Evolutionary conservation across 805 yeast species (phyloP), one percentile per base, ranked within the genome.

Genomic region (Priceomyces melissophilus): DNA sequence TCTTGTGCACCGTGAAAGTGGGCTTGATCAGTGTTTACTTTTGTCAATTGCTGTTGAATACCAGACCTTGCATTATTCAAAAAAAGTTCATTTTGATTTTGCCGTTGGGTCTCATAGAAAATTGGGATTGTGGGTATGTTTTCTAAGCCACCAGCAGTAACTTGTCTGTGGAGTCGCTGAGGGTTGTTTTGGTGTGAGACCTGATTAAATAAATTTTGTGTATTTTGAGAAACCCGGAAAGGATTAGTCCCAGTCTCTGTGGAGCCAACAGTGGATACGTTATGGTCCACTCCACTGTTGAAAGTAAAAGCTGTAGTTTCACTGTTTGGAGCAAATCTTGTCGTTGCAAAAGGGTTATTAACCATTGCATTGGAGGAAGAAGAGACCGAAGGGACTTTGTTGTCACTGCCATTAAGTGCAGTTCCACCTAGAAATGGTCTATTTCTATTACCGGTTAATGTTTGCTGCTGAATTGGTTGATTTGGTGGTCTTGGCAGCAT

Each of bases 121-220:
- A 82, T 85, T 2, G 88, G 77, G 3, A 76, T 63, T 1, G 89
- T 83, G 8, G 82, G 82, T 33, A 83, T 58, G 38, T 67, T 65
- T 54, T 84, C 90, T 44, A 81, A 69, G 0, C 90, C 91, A 3
- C 90, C 91, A 27, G 87, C 84, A 2, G 88, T 82, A n/a, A 35
- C 27, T 30, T 35, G 38, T 30, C 10, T 35, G 8, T 35, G 38
- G 30, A 35, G 27, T 2, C 79, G 74, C 52, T 78, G 84, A 11
- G 71, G 64, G 50, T 68, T 62, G 49, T 75, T 41, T 37, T 61
- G 45, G 47, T 58, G 53, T 41, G 48, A 60, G 9, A 46, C 53
- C 32, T 43, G 16, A 38, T 57, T 47, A 39, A 69, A 69, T 30
- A 67, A 56, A 34, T 53, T 52, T 17, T 62, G 45, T 11, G 73